Evolutionary conservation across 352 stramenopile genomes (phyloP).

Genomic region (Pythium pyrilobum): DNA sequence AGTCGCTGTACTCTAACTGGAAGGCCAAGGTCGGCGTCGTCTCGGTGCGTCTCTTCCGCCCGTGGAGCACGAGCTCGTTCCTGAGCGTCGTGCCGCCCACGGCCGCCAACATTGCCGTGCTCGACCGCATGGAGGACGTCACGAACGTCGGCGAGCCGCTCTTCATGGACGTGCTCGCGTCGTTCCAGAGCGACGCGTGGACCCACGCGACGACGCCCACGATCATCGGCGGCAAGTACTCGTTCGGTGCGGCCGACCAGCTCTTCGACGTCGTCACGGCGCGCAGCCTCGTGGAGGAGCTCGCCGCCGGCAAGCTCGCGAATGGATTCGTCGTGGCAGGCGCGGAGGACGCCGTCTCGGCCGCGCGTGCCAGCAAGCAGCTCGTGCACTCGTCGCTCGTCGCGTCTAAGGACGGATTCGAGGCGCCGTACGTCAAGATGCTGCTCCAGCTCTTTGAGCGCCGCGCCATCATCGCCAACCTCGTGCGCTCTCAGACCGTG

Average conservation of each 20-base stretch:
- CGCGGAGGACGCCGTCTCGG: slow-evolving; percentile 16
- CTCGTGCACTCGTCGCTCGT: slow-evolving; percentile 47
- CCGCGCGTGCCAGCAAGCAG: slow-evolving; percentile 26
- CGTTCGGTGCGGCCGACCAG: slow-evolving; percentile 53
- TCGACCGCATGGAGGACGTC: slow-evolving; percentile 88
- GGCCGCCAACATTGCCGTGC: slow-evolving; percentile 81
- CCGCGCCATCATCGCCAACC: slow-evolving; percentile 64
- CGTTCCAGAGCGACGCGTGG: slow-evolving; percentile 81
- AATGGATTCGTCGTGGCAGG: slow-evolving; percentile 69
- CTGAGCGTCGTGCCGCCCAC: slow-evolving; percentile 66
- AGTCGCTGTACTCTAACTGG: slow-evolving; percentile 82
- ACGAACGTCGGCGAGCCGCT: slow-evolving; percentile 87
- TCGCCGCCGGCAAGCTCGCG: slow-evolving; percentile 53
- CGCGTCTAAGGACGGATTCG: slow-evolving; percentile 51
- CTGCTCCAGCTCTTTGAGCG: slow-evolving; percentile 69
- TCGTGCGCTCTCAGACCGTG: slow-evolving; percentile 58
- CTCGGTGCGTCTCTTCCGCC: slow-evolving; percentile 88
- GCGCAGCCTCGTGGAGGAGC: slow-evolving; percentile 58
- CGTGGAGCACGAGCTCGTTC: slow-evolving; percentile 80
- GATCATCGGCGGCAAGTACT: slow-evolving; percentile 82
- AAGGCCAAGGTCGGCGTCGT: slow-evolving; percentile 83
- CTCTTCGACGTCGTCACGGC: slow-evolving; percentile 86
- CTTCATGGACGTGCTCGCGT: slow-evolving; percentile 90
- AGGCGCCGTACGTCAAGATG: slow-evolving; percentile 78
- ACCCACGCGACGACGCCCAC: slow-evolving; percentile 41